Percentiles rank a stretch among this genome's conserved stretches.
These are phyloP conservation scores for Trichoderma brevicompactum DNA, from an alignment of 2,329 filamentous ascomycete genomes.

Conservation along the genomic window DNA sequence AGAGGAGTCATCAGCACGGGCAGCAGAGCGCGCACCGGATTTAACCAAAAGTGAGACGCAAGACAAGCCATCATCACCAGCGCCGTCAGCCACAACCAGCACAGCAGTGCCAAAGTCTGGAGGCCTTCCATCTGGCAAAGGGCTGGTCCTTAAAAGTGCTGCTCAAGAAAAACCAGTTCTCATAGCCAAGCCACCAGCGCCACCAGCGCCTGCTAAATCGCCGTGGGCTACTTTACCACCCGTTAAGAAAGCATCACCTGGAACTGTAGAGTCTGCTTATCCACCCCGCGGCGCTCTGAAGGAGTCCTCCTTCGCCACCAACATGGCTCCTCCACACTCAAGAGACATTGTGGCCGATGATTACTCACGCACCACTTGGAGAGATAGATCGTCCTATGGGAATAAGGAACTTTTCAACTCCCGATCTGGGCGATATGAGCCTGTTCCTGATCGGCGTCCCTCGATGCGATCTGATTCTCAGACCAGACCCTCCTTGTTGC, in stretches of 20 bases:
- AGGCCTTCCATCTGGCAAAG: slow-evolving; percentile 59
- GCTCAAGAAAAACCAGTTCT: slow-evolving; percentile 71
- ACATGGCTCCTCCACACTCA: slow-evolving; percentile 54
- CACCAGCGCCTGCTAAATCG: slow-evolving; percentile 76
- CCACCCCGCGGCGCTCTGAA: slow-evolving; percentile 55
- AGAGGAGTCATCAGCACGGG: slow-evolving; percentile 51
- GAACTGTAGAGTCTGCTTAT: slow-evolving; percentile 60
- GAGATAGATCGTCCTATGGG: slow-evolving; percentile 66
- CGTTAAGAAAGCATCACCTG: slow-evolving; percentile 77
- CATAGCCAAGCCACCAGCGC: slow-evolving; percentile 70
- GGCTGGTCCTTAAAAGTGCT: slow-evolving; percentile 67
- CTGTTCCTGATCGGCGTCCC: slow-evolving; percentile 75
- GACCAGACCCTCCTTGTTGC: slow-evolving; percentile 75
- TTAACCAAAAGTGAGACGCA: slow-evolving; percentile 33
- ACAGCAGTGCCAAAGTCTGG: slow-evolving; percentile 51
- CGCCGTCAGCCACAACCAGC: slow-evolving; percentile 41
- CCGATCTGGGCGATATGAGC: slow-evolving; percentile 92
- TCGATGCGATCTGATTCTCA: slow-evolving; percentile 69
- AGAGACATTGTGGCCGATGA: slow-evolving; percentile 94
- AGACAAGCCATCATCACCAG: slow-evolving; percentile 54
- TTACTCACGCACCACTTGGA: slow-evolving; percentile 82
- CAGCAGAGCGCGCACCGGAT: slow-evolving; percentile 37
- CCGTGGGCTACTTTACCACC: slow-evolving; percentile 90
- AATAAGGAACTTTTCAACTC: slow-evolving; percentile 89
- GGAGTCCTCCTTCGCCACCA: slow-evolving; percentile 58